Base-by-base conservation (phyloP, 768 basidiomycete species). In the Suillus ampliporus region DNA sequence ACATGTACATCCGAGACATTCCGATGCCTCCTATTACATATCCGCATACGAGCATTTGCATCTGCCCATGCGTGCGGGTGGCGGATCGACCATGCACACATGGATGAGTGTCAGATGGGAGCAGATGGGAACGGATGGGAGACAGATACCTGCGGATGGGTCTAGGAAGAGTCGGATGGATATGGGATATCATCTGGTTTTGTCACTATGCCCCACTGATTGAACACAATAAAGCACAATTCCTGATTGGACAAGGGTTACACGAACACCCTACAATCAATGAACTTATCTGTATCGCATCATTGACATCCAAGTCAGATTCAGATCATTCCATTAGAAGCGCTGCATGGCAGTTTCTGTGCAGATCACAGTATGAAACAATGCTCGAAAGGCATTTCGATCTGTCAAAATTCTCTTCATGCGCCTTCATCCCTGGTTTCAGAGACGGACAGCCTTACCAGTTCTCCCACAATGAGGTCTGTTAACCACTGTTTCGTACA, bases 351-450 rank as follows among this genome's bases (percentile, higher is more conserved):
- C 84, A 85, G 50, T 97, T 94, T 76, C 43, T 44, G 8, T 44
- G 43, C 7, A 19, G 43, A 9, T 19, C 43, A 3, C 19, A n/a
- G 9, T 44, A 44, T 44, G 43, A 44, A 44, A n/a, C 43, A 43
- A n/a, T 4, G 43, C 43, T 43, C 8, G 43, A n/a, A 21, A 44
- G 10, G 43, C 19, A 44, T 1, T 44, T 44, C 66, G 77, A 86
- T 50, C 81, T 84, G 13, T 67, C 74, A 11, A 65, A 80, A 9
- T 90, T 85, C 65, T 73, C 78, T 8, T 76, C 86, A 34, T 69
- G 89, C 15, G 78, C 89, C 0, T 98, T 91, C 77, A 84, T 98
- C 43, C 95, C 95, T 1, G 88, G 92, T 44, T 4, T 44, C 43
- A n/a, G 43, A 44, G 4, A 44, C n/a, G n/a, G 10, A 3, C 9